phyloP scores from a whole-genome alignment of 2,329 filamentous ascomycete genomes.

The Cytospora leucostoma region DNA sequence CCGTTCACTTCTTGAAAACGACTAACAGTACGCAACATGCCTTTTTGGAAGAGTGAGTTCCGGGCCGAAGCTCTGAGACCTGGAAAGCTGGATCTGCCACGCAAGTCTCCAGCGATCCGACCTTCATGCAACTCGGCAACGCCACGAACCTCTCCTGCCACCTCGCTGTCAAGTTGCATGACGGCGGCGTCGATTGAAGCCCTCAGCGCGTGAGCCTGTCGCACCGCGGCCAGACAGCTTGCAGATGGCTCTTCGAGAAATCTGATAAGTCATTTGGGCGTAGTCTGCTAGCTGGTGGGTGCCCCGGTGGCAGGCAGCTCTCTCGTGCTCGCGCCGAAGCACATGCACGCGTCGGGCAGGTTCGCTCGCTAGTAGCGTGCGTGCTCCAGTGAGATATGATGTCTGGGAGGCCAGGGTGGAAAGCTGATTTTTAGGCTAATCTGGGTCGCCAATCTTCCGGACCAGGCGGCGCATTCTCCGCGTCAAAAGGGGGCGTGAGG shows the following conservation, averaged over 20 bases:
- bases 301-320: slow-evolving; percentile 62
- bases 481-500: slow-evolving; percentile 51
- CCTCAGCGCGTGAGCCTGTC: slow-evolving; percentile 51
- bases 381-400: slow-evolving; percentile 59
- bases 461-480: slow-evolving; percentile 56
- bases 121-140: slow-evolving; percentile 51
- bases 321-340: slow-evolving; percentile 58
- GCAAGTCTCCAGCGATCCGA: slow-evolving; percentile 50
- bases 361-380: slow-evolving; percentile 64
- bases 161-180: slow-evolving; percentile 47
- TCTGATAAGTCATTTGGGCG: slow-evolving; percentile 58
- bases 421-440: slow-evolving; percentile 66
- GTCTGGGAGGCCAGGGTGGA: slow-evolving; percentile 65
- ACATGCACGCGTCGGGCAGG: slow-evolving; percentile 57
- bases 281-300: slow-evolving; percentile 63
- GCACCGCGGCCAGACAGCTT: slow-evolving; percentile 53
- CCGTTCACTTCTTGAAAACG: slow-evolving; percentile 44
- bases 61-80: slow-evolving; percentile 57
- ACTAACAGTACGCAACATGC: slow-evolving; percentile 56
- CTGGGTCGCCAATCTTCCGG: slow-evolving; percentile 56
- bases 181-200: slow-evolving; percentile 52
- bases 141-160: slow-evolving; percentile 47
- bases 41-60: slow-evolving; percentile 55
- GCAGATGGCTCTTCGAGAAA: slow-evolving; percentile 53
- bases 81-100: slow-evolving; percentile 49